Evolutionary conservation across 1,284 basidiomycete genomes (phyloP), one percentile per base, ranked within the genome.

Genomic region (Meripilus lineatus): DNA sequence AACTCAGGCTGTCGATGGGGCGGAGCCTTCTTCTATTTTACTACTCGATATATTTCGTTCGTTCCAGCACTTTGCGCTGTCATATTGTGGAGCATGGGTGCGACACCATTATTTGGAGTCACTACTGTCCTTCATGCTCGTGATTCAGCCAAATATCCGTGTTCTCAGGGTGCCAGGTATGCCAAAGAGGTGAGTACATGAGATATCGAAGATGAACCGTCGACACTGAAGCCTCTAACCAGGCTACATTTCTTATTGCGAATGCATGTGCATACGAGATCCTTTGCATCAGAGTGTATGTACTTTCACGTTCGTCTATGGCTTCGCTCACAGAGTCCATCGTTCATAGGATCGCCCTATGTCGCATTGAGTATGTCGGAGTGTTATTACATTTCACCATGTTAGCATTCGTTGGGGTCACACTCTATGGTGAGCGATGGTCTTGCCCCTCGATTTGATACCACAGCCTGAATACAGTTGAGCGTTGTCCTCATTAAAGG

Each of bases 261-360:
- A 25, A 40, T 28, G 38, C 26, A 13, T 17, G 18, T 13, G 38
- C 23, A 28, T 40, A 26, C 20, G 17, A 26, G 22, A 40, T 40
- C 8, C 18, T 40, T 17, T 20, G 18, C 15, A 18, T 40, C 30
- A 6, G 38, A 40, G 38, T 40, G 38, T 40, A 25, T 7, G 38
- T 38, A 10, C 8, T 36, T 18, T 24, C n/a, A n/a, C 22, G 14
- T 10, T 30, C 28, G 10, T 40, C 17, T 18, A 40, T 28, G 13
- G 21, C 25, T 30, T 40, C 18, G 25, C 15, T 6, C 38, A 13
- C 5, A 8, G 6, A 17, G 10, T 17, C 30, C 25, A 26, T 28
- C 13, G 13, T 20, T 22, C 15, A 15, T 25, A 40, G 38, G 38
- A 30, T 13, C 23, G 22, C 38, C 17, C 25, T 40, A 7, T 40